phyloP scores from a whole-genome alignment of 2,329 filamentous ascomycete species.

The Pseudogymnoascus destructans region DNA sequence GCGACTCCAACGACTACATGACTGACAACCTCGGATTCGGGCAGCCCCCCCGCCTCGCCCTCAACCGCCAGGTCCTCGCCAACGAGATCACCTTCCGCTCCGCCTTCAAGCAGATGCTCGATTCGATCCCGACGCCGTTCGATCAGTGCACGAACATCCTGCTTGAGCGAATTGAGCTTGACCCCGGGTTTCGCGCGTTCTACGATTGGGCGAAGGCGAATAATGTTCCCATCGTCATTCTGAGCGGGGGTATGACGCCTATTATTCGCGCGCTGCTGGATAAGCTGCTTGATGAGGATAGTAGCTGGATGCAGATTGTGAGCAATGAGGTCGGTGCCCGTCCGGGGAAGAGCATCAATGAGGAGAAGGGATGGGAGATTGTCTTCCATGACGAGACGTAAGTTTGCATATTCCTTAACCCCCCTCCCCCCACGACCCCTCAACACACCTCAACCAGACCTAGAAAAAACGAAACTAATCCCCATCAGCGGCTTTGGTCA shows the following conservation, averaged over 20 bases:
- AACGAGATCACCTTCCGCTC: conserved; percentile 65
- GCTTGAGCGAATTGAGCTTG: conserved; percentile 70
- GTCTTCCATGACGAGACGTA: conserved; percentile 76
- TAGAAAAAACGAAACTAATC: background rate
- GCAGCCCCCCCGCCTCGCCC: conserved; percentile 50
- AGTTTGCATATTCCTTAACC: conserved; percentile 15
- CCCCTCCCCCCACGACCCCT: background rate
- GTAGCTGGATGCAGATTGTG: conserved; percentile 72
- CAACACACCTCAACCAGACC: background rate
- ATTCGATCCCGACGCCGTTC: conserved; percentile 70
- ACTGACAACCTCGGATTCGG: conserved; percentile 91
- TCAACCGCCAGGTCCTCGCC: conserved; percentile 65
- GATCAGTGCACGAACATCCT: conserved; percentile 69
- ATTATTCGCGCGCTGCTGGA: conserved; percentile 75
- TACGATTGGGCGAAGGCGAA: conserved; percentile 68
- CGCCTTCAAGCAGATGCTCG: conserved; percentile 83
- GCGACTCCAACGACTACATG: conserved; percentile 56
- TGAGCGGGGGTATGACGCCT: conserved; percentile 86
- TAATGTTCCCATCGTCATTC: conserved; percentile 82
- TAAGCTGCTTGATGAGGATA: conserved; percentile 63
- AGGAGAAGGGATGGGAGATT: conserved; percentile 77
- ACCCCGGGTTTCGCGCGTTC: conserved; percentile 80
- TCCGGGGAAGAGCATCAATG: conserved; percentile 61
- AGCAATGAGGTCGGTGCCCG: conserved; percentile 64
- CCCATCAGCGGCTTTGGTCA: conserved; percentile 59